These are phyloP conservation scores for Pyrrhoderma noxium DNA, from an alignment of 1,284 basidiomycete species.

Conservation along the genomic window DNA sequence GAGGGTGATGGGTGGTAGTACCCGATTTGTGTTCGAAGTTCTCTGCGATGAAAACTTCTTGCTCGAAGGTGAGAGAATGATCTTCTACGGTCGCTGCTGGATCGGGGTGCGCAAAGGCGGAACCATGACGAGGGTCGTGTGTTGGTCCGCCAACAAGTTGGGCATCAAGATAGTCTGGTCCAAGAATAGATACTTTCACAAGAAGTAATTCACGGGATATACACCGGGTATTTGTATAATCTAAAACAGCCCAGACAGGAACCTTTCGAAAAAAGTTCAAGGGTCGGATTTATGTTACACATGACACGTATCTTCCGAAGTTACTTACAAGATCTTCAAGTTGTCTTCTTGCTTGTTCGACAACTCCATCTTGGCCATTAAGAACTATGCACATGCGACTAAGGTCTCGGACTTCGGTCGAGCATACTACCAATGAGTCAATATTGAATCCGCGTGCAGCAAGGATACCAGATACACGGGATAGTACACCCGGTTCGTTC, in stretches of 20 bases:
- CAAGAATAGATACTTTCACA: slow-evolving; percentile 92
- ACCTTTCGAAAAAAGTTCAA: slow-evolving; percentile 46
- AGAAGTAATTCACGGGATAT: slow-evolving; percentile 86
- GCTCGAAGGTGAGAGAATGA: slow-evolving; percentile 48
- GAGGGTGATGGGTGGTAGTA: slow-evolving; percentile 22
- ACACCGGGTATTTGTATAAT: slow-evolving; percentile 87
- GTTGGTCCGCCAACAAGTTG: slow-evolving; percentile 80
- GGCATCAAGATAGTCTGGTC: slow-evolving; percentile 93
- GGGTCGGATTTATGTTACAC: neutral
- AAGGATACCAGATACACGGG: slow-evolving; percentile 94
- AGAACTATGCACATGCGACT: slow-evolving; percentile 98
- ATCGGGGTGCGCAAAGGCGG: slow-evolving; percentile 11
- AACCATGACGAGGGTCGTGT: slow-evolving; percentile 52
- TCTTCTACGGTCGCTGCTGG: slow-evolving; percentile 23
- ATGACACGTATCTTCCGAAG: neutral
- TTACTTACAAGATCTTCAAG: slow-evolving; percentile 83
- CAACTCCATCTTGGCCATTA: slow-evolving; percentile 93
- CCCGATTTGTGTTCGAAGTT: slow-evolving; percentile 62
- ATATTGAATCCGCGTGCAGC: slow-evolving; percentile 99
- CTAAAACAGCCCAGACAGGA: slow-evolving; percentile 94
- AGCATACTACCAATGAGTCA: slow-evolving; percentile 97
- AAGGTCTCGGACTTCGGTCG: slow-evolving; percentile 95
- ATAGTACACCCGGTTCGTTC: slow-evolving; percentile 98
- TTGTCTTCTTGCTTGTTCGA: slow-evolving; percentile 93
- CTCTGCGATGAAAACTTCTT: slow-evolving; percentile 63